Evolutionary conservation across 83 land plant species (phyloP), one percentile per base, ranked within the genome.

Genomic region (Thuja plicata): DNA sequence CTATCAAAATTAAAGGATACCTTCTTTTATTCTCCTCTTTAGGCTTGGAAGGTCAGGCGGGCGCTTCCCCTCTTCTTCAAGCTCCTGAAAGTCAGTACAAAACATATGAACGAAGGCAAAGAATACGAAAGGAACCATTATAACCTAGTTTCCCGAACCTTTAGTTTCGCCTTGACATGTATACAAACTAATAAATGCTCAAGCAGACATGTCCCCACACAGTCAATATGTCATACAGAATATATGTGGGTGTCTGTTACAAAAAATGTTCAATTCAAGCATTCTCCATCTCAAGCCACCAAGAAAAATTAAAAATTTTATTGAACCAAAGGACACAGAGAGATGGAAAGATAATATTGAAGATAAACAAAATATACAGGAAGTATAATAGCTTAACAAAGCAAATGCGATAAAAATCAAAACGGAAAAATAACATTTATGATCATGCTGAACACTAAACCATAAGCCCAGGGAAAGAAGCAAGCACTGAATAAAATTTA

Each of bases 11-110:
- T 17, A 46, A 38, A 70, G 21, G 91, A 98, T 84, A 98, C 99
- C 94, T 66, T 98, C 99, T 93, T 95, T 98, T 52, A 98, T 96
- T 87, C 99, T 94, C 77, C 92, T 89, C 32, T 95, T 93, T 38
- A 98, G 94, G 84, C 86, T 92, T 10, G 92, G 89, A 46, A 98
- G 94, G 87, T 98, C 94, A 24, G 99, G 99, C 8, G 99, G 97
- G 10, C 88, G 87, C 16, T 85, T 90, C 10, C 93, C 89, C 89
- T 97, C 99, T 55, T 92, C 93, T 88, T 96, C 95, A 78, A 98
- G 93, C 88, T 98, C 99, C 99, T 98, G 70, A 55, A 84, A 35
- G 32, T 21, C 46, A 3, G 50, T 16, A 50, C 34, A 10, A 15
- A 41, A 32, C 79, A 79, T 19, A 21, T 41, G 19, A 38, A 88